Evolutionary conservation across 176 grass and related monocot species (phyloP).

Genomic region (Microstegium vimineum): DNA sequence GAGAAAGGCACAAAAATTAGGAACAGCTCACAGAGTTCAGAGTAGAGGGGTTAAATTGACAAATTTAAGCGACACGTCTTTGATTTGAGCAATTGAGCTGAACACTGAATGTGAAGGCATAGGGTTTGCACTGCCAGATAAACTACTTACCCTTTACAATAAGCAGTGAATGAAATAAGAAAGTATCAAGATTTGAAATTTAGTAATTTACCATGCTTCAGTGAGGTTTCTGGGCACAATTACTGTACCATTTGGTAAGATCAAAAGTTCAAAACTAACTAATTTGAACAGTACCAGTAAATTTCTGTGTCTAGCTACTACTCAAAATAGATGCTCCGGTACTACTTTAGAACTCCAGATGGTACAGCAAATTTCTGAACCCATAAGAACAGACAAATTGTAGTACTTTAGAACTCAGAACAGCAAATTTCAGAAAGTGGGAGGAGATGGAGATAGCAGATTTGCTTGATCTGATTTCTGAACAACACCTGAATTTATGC

Average conservation of each 20-base stretch:
- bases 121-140: not conserved
- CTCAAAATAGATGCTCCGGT: no score
- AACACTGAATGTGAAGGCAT: not conserved
- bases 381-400: no score
- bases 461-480: not conserved
- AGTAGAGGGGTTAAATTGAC: not conserved
- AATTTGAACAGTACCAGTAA: not conserved
- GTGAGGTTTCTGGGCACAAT: not conserved
- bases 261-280: not conserved
- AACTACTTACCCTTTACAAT: not conserved
- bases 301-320: not conserved
- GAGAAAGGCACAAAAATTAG: not conserved
- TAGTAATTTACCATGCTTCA: not conserved
- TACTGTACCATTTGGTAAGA: not conserved
- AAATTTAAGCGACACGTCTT: conserved; percentile 7
- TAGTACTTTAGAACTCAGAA: conserved; percentile 9
- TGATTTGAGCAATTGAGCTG: not conserved
- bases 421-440: not conserved
- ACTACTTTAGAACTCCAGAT: no score
- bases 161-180: not conserved
- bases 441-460: not conserved
- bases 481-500: not conserved
- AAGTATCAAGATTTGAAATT: not conserved
- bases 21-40: not conserved
- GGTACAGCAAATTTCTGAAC: no score